A percentile compares a stretch with the other conserved stretches of the same genome.
These are phyloP conservation scores for Trametopsis cervina DNA, from an alignment of 768 basidiomycete species.

Conservation along the genomic window DNA sequence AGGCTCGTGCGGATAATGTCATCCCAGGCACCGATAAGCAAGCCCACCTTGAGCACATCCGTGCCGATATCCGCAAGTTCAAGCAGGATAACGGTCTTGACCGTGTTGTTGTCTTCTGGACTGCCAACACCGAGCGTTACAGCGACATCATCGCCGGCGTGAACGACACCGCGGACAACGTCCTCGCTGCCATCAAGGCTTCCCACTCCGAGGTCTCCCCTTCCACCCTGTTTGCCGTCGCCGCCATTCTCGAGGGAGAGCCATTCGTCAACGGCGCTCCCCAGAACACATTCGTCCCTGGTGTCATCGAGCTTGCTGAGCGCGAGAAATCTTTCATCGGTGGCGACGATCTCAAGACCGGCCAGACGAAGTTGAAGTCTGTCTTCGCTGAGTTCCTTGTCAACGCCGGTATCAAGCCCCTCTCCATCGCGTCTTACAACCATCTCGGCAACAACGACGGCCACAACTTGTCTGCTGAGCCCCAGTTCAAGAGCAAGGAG, in stretches of 20 bases:
- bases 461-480: conserved; percentile 81
- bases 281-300: conserved; percentile 98
- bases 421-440: conserved; percentile 97
- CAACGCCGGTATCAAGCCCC: conserved; percentile 96
- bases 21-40: conserved; percentile 84
- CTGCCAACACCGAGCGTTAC: conserved; percentile 98
- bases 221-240: conserved; percentile 92
- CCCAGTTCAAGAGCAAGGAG: conserved; percentile 97
- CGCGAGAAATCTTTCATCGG: conserved; percentile 87
- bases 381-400: conserved; percentile 98
- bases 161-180: conserved; percentile 88
- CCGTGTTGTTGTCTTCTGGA: conserved; percentile 94
- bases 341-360: conserved; percentile 96
- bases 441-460: conserved; percentile 99
- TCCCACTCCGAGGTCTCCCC: conserved; percentile 96
- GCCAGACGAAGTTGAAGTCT: conserved; percentile 95
- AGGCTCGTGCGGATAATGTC: conserved; percentile 90
- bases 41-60: conserved; percentile 85
- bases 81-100: conserved; percentile 79
- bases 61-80: conserved; percentile 91
- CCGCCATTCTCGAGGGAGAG: conserved; percentile 88
- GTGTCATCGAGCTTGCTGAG: conserved; percentile 90
- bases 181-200: conserved; percentile 72
- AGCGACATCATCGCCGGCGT: conserved; percentile 90
- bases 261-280: conserved; percentile 98